Evolutionary conservation across 768 basidiomycete species (phyloP).

Genomic region (Mycena capillaripes): DNA sequence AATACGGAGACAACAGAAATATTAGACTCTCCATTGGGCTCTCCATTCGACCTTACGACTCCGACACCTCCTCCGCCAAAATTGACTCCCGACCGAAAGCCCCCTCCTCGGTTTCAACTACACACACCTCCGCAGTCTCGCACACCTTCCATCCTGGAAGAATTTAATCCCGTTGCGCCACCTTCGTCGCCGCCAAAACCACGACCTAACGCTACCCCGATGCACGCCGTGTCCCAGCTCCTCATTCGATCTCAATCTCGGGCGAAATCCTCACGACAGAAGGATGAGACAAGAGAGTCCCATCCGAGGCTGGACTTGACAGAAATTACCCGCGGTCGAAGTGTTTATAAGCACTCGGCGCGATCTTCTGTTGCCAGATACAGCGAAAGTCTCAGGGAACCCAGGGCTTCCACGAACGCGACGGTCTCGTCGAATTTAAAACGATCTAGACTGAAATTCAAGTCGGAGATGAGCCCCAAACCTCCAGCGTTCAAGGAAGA

Average conservation of each 20-base stretch:
- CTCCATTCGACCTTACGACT: background rate
- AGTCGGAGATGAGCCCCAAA: background rate
- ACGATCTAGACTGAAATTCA: background rate
- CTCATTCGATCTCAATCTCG: conserved; percentile 30
- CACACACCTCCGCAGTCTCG: conserved; percentile 59
- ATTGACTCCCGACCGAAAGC: background rate
- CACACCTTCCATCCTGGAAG: conserved; percentile 44
- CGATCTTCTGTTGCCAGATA: conserved; percentile 11
- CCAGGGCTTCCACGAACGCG: conserved; percentile 10
- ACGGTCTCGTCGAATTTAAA: background rate
- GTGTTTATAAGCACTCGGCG: background rate
- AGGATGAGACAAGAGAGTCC: background rate
- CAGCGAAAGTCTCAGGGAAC: background rate
- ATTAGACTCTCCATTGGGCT: conserved; percentile 16
- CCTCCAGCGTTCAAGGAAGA: background rate
- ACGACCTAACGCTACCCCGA: background rate
- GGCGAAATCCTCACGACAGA: background rate
- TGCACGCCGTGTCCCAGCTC: conserved; percentile 27
- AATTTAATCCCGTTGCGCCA: conserved; percentile 31
- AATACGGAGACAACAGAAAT: conserved; percentile 20
- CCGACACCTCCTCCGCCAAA: conserved; percentile 11
- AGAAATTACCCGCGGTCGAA: conserved; percentile 23
- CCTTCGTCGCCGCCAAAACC: conserved; percentile 33
- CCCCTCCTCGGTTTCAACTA: conserved; percentile 45
- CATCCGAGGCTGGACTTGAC: conserved; percentile 20